Percentiles rank a stretch among this genome's conserved stretches.
Conservation (phyloP, 2,329 filamentous ascomycete species). For the Zymoseptoria ardabiliae region DNA sequence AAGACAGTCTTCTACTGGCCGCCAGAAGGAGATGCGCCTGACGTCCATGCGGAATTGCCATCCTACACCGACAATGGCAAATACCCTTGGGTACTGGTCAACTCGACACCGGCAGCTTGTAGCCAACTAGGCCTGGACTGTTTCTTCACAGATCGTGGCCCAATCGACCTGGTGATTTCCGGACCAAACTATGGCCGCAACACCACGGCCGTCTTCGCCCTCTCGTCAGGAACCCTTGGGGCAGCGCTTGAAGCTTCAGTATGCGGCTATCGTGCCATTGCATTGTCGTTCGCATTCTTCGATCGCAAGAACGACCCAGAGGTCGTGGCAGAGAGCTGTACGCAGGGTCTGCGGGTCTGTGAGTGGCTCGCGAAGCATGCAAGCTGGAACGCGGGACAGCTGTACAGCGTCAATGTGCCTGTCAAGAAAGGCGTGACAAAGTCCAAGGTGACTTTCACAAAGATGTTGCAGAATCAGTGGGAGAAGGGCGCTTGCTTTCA, state of each 20-base stretch:
- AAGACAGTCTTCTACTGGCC: conserved; percentile 59
- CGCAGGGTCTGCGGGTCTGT: conserved; percentile 67
- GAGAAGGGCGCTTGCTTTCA: conserved; percentile 75
- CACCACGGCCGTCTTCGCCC: conserved; percentile 43
- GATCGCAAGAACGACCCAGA: conserved; percentile 72
- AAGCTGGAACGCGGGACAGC: conserved; percentile 49
- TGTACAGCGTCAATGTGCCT: conserved; percentile 91
- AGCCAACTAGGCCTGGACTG: conserved; percentile 43
- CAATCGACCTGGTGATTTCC: conserved; percentile 40
- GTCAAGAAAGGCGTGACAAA: conserved; percentile 64
- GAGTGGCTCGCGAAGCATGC: conserved; percentile 72
- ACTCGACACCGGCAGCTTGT: conserved; percentile 44
- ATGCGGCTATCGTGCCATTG: conserved; percentile 55
- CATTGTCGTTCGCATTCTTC: conserved; percentile 86
- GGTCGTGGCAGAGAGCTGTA: conserved; percentile 70
- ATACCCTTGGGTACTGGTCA: conserved; percentile 43
- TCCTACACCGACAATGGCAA: conserved; percentile 31
- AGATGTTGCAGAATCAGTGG: conserved; percentile 90
- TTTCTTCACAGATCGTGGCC: conserved; percentile 39
- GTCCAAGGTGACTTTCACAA: conserved; percentile 71
- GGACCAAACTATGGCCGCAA: conserved; percentile 47
- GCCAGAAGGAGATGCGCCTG: conserved; percentile 27
- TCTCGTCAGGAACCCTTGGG: conserved; percentile 44
- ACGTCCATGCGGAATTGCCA: conserved; percentile 19
- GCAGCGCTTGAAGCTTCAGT: conserved; percentile 45